Evolutionary conservation across 257 asterid species (phyloP).

Genomic region (Jacaranda copaia): DNA sequence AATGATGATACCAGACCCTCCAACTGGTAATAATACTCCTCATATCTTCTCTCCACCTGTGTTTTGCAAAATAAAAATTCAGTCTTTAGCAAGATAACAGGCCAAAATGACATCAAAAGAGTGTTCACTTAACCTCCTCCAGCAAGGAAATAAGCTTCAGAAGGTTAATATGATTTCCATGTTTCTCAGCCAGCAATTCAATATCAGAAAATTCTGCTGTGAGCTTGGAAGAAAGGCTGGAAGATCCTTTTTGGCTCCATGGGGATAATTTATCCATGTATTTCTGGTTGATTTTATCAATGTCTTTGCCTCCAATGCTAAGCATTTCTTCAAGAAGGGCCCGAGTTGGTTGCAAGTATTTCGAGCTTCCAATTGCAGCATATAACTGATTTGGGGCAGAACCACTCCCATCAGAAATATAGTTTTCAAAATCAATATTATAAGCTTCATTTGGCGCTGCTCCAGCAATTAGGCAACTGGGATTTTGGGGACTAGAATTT

Average conservation of each 20-base stretch:
- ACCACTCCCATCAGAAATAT: not conserved
- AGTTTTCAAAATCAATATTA: not conserved
- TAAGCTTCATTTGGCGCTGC: too few species aligned
- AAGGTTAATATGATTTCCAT: not conserved
- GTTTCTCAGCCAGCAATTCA: not conserved
- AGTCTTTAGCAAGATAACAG: too few species aligned
- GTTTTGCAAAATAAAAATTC: not conserved
- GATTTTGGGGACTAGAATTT: too few species aligned
- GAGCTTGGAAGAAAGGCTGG: not conserved
- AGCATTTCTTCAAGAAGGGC: conserved; percentile 5
- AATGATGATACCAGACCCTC: not conserved
- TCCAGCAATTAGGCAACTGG: too few species aligned
- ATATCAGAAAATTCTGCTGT: not conserved
- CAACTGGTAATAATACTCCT: not conserved
- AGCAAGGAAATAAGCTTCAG: conserved; percentile 2
- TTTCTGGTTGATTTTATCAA: not conserved
- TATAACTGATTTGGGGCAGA: not conserved
- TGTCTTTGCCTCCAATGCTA: not conserved
- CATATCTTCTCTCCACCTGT: not conserved
- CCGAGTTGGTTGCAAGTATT: not conserved
- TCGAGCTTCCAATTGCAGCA: not conserved
- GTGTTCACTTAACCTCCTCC: not conserved
- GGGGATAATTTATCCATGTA: not conserved
- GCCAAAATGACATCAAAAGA: not conserved
- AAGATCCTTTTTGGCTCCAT: not conserved